These are phyloP conservation scores for Ceratocystiopsis brevicomis DNA, from an alignment of 2,329 filamentous ascomycete genomes.

Conservation along the genomic window DNA sequence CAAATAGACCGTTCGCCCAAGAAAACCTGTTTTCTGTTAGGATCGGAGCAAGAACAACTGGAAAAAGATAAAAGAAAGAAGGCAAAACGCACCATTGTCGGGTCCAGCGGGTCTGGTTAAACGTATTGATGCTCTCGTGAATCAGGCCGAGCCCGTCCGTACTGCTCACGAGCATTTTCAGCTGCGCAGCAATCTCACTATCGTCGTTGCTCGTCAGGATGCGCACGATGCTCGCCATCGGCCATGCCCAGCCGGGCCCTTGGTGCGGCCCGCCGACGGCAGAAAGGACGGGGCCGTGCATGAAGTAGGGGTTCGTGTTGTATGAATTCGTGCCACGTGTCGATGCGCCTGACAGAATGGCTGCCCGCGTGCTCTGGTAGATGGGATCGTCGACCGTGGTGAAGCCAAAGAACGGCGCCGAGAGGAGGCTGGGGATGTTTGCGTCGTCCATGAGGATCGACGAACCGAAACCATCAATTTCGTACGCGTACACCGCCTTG, in stretches of 20 bases:
- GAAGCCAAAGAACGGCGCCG: slow-evolving; percentile 42
- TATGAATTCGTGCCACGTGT: slow-evolving; percentile 8
- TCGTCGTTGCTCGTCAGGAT: slow-evolving; percentile 63
- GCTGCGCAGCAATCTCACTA: slow-evolving; percentile 48
- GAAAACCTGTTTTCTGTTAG: slow-evolving; percentile 46
- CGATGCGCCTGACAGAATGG: slow-evolving; percentile 33
- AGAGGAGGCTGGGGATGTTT: slow-evolving; percentile 44
- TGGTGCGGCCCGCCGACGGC: slow-evolving; percentile 33
- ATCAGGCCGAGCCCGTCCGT: slow-evolving; percentile 58
- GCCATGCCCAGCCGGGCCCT: slow-evolving; percentile 59
- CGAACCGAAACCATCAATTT: slow-evolving; percentile 52
- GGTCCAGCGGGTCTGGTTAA: slow-evolving; percentile 27
- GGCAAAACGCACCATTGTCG: slow-evolving; percentile 21
- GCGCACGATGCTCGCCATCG: slow-evolving; percentile 66
- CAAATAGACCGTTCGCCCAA: slow-evolving; percentile 79
- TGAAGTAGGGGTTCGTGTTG: slow-evolving; percentile 53
- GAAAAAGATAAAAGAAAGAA: no score
- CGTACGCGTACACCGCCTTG: slow-evolving; percentile 45
- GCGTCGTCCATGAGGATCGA: slow-evolving; percentile 46
- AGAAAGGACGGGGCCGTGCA: slow-evolving; percentile 31
- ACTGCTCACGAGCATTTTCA: slow-evolving; percentile 45
- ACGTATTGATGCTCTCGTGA: slow-evolving; percentile 62
- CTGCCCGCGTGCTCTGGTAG: slow-evolving; percentile 56
- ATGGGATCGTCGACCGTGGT: slow-evolving; percentile 35
- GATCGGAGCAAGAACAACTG: not conserved